Conservation (phyloP, 2,329 filamentous ascomycete genomes). For the Alternaria rosae region DNA sequence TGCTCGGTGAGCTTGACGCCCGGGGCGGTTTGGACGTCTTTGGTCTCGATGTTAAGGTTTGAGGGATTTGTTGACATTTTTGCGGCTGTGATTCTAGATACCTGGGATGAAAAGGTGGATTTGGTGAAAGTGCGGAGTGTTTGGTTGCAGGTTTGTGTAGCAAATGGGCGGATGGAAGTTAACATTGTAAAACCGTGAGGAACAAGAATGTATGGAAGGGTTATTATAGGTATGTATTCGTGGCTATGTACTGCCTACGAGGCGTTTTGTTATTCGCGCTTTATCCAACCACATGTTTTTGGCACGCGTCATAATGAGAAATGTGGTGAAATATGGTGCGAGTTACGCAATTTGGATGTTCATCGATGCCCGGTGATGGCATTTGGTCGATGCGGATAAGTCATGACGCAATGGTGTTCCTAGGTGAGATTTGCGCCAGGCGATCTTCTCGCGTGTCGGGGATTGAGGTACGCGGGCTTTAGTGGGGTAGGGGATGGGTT, state of each 20-base stretch:
- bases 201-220: neutral
- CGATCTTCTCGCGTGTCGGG: constrained; percentile 9
- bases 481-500: constrained; percentile 6
- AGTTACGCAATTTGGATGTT: neutral
- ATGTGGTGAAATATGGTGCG: neutral
- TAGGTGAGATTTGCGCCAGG: constrained; percentile 8
- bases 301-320: constrained; percentile 20
- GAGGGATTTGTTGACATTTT: constrained; percentile 41
- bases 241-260: neutral
- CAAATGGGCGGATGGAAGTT: constrained; percentile 22
- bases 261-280: neutral
- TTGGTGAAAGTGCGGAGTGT: constrained; percentile 23
- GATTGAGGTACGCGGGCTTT: constrained; percentile 5
- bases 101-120: constrained; percentile 21
- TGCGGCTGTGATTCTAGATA: constrained; percentile 22
- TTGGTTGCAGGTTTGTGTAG: constrained; percentile 22
- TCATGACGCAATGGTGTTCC: constrained; percentile 38
- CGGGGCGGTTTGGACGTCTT: constrained; percentile 59
- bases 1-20: constrained; percentile 60
- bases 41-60: constrained; percentile 60
- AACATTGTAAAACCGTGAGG: constrained; percentile 14
- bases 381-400: constrained; percentile 24
- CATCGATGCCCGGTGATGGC: constrained; percentile 5
- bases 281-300: constrained; percentile 17
- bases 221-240: constrained; percentile 6